Base-by-base conservation (phyloP, 768 basidiomycete genomes). In the Bullera alba region DNA sequence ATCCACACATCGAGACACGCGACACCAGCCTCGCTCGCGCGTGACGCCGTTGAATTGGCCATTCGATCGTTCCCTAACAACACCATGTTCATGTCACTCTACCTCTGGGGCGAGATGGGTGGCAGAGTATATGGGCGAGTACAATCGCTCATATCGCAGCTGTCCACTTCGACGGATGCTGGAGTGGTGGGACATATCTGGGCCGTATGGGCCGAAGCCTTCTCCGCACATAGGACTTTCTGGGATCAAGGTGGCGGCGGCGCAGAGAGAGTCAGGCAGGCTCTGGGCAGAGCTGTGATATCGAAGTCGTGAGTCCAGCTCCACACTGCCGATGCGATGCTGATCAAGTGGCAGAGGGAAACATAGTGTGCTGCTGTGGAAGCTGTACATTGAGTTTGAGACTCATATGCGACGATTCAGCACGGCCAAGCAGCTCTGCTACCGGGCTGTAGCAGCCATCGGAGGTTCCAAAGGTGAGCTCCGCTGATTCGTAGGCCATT, bases 331-430 rank as follows among this genome's bases (percentile, higher is more conserved):
- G 19, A 34, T 42, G 53, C 27, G 50, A 10, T 14, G 19, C 42
- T 23, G 23, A 26, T 12, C 7, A 7, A 35, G 7, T 1, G 16
- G 14, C 42, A 74, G 72, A 1, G 72, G 71, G 0, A 55, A 54
- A 26, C 56, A 63, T 1, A 73, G 63, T 0, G 50, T 71, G 2
- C 54, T 65, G 0, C 30, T 76, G 0, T 76, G 74, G 73, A 58
- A 54, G 25, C 56, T 74, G 5, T 75, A 72, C 44, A 74, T 75
- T 60, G 73, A 76, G 14, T 75, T 74, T 42, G 74, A 74, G 52
- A 44, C 61, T 19, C 49, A 63, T 4, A 69, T 71, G 52, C 61
- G 63, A 4, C 57, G 65, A 17, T 29, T 46, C 1, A 30, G 51
- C 3, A 51, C 57, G 1, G 75, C 71, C 2, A 75, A 76, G 41